Evolutionary conservation across 1,284 basidiomycete genomes (phyloP), one percentile per base, ranked within the genome.

Genomic region (Mycena citricolor): DNA sequence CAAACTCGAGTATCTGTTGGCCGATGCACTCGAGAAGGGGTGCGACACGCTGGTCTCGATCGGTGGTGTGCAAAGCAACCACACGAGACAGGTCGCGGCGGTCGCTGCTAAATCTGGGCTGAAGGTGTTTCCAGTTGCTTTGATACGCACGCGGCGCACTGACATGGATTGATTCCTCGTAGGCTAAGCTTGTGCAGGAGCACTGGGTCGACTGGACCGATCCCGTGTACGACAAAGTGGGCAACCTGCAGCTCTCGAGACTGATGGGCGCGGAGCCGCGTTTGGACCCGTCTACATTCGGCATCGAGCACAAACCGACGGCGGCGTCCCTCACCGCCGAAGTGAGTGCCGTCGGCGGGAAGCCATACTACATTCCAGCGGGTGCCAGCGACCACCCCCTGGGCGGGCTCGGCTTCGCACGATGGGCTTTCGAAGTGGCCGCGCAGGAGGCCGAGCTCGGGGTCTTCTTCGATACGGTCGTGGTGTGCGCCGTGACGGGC

Each of bases 71-170:
- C 59, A 61, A 34, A 58, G 56, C 25, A 59, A 59, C 28, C 59
- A 61, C 32, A 61, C 59, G 14, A 55, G 59, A 24, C 56, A 56
- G 34, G 59, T 61, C 5, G 56, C 59, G 2, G 59, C 59, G n/a
- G 57, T 59, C 11, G 59, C 59, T 8, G 55, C 59, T 2, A 55
- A 56, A 25, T 52, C 45, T 36, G 59, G 59, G 10, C 36, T 59
- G 12, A 58, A 59, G 47, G 58, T 54, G 30, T 17, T 38, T 32
- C 8, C 23, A 13, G 13, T 19, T 17, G 14, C 4, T 26, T 12
- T 8, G 40, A 5, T 29, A 17, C 11, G 12, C 17, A 16, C 21
- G 30, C 26, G 8, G 19, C 6, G 22, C 25, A 33, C 11, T 21
- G 32, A 17, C 24, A 19, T 23, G 23, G 30, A 16, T 26, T 10